Evolutionary conservation across 2,329 filamentous ascomycete species (phyloP).

Genomic region (Fusarium pilosicola): DNA sequence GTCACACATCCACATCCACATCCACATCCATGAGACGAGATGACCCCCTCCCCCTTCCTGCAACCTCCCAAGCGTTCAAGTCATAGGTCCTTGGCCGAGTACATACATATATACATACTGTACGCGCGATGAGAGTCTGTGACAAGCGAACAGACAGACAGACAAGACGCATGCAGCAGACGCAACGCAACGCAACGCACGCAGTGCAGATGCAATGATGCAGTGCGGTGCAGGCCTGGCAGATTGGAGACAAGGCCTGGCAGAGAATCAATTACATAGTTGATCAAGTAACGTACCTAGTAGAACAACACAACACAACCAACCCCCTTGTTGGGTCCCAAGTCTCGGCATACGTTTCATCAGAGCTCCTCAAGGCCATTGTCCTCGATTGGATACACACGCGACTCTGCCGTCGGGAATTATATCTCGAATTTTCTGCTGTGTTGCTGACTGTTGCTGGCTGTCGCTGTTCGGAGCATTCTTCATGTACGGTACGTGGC

Average conservation of each 20-base stretch:
- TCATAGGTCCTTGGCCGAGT: constrained; percentile 18
- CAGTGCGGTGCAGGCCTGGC: constrained; percentile 1
- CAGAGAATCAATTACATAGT: background rate
- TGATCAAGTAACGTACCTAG: background rate
- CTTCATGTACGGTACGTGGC: background rate
- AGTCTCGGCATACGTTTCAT: constrained; percentile 37
- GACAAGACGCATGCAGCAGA: background rate
- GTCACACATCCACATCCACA: constrained; percentile 26
- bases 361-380: constrained; percentile 17
- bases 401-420: constrained; percentile 22
- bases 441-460: background rate
- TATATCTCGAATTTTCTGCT: constrained; percentile 12
- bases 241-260: background rate
- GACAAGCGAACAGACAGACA: background rate
- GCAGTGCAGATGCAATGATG: background rate
- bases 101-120: background rate
- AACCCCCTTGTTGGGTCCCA: constrained; percentile 17
- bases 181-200: background rate
- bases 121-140: constrained; percentile 8
- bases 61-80: constrained; percentile 32
- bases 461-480: background rate
- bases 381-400: constrained; percentile 24
- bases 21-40: constrained; percentile 36
- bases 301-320: background rate
- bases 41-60: constrained; percentile 31